Conservation (phyloP, 2,329 filamentous ascomycete species). For the Helicocarpus griseus region DNA sequence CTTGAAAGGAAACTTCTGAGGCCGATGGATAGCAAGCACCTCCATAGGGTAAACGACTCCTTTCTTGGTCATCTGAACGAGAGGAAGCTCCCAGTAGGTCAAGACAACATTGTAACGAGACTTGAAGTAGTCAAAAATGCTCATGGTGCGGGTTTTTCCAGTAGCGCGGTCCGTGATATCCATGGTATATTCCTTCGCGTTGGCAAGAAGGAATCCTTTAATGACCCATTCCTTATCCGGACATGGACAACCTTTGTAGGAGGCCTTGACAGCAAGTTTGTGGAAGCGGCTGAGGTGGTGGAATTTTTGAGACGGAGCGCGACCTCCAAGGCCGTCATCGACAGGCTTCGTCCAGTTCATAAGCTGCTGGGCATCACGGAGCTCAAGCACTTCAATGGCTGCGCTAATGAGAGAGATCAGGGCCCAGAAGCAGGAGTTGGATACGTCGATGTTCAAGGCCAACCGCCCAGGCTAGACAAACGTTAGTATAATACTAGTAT, state of each 20-base stretch:
- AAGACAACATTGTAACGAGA: conserved; percentile 42
- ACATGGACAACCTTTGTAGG: conserved; percentile 26
- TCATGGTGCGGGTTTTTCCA: conserved; percentile 38
- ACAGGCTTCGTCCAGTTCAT: conserved; percentile 16
- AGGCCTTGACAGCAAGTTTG: conserved; percentile 29
- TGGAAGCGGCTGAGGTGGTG: conserved; percentile 21
- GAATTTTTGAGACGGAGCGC: conserved; percentile 14
- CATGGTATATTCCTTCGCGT: conserved; percentile 36
- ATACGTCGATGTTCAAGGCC: conserved; percentile 79
- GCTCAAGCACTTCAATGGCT: conserved; percentile 25
- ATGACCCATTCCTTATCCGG: conserved; percentile 40
- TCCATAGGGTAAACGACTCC: conserved; percentile 48
- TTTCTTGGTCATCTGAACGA: conserved; percentile 50
- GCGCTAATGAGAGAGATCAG: conserved; percentile 27
- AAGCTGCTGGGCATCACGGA: conserved; percentile 24
- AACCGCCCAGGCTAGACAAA: conserved; percentile 49
- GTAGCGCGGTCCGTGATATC: conserved; percentile 30
- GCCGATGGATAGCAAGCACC: conserved; percentile 40
- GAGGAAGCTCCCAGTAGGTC: conserved; percentile 40
- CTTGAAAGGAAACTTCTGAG: conserved; percentile 51
- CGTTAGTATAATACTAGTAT: conserved; percentile 16
- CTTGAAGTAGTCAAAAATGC: conserved; percentile 50
- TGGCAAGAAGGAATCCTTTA: conserved; percentile 37
- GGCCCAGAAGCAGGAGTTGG: conserved; percentile 83
- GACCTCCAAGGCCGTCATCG: conserved; percentile 14